phyloP scores from a whole-genome alignment of 306 rosid species.

The Morella rubra region DNA sequence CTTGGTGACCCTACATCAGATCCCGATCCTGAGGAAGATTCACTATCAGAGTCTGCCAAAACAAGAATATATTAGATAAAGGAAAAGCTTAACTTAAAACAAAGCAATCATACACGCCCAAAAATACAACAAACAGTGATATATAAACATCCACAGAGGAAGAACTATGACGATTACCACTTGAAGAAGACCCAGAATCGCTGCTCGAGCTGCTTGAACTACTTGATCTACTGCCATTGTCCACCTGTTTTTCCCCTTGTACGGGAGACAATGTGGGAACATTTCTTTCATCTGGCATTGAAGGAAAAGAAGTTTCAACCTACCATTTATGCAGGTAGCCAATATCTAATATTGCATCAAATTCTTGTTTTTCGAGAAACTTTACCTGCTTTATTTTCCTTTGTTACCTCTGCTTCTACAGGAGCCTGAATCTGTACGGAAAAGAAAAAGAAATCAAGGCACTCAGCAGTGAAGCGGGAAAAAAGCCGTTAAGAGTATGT shows the following conservation, averaged over 20 bases:
- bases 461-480: background rate
- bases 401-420: constrained; percentile 37
- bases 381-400: constrained; percentile 60
- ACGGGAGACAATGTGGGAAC: constrained; percentile 49
- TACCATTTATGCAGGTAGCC: constrained; percentile 7
- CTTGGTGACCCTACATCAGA: constrained; percentile 77
- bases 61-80: constrained; percentile 24
- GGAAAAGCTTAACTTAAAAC: constrained; percentile 13
- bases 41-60: constrained; percentile 89
- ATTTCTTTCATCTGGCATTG: constrained; percentile 52
- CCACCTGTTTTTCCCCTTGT: constrained; percentile 55
- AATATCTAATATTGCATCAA: constrained; percentile 18
- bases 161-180: constrained; percentile 59
- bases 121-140: background rate
- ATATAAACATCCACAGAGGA: background rate
- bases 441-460: background rate
- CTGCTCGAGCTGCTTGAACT: constrained; percentile 98
- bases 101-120: constrained; percentile 7
- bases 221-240: constrained; percentile 85
- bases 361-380: constrained; percentile 4
- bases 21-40: constrained; percentile 91
- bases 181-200: constrained; percentile 92
- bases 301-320: constrained; percentile 8
- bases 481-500: background rate
- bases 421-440: constrained; percentile 42